Evolutionary conservation across 176 grass and related monocot species (phyloP).

Genomic region (Hordeum marinum): DNA sequence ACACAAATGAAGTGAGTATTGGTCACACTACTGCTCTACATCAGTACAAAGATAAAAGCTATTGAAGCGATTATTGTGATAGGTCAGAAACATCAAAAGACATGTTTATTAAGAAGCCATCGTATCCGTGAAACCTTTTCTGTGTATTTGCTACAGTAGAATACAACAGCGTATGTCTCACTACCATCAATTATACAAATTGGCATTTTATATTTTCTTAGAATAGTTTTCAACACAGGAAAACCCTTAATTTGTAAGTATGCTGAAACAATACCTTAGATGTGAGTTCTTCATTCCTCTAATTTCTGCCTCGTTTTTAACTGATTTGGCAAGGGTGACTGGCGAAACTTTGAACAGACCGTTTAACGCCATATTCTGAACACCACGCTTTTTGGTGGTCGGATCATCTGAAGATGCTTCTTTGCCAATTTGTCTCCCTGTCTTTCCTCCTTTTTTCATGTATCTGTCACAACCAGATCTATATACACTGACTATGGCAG

Average conservation of each 20-base stretch:
- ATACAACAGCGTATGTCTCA: background rate
- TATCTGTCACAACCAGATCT: constrained; percentile 51
- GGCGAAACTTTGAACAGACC: constrained; percentile 68
- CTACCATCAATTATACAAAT: background rate
- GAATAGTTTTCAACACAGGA: background rate
- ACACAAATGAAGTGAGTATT: background rate
- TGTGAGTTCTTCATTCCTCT: constrained; percentile 83
- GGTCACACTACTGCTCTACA: background rate
- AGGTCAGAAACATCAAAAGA: background rate
- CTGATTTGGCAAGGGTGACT: constrained; percentile 66
- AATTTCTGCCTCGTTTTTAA: constrained; percentile 92
- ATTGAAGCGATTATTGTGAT: background rate
- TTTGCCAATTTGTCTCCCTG: constrained; percentile 10
- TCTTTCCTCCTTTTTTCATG: constrained; percentile 27
- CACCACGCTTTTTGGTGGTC: constrained; percentile 12
- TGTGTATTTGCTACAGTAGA: background rate
- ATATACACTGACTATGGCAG: constrained; percentile 79
- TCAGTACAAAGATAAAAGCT: background rate
- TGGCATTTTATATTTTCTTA: background rate
- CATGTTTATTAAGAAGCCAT: background rate
- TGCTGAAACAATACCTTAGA: constrained; percentile 64
- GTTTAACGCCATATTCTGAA: constrained; percentile 32
- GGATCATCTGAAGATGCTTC: background rate
- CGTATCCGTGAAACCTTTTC: background rate
- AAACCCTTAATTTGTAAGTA: background rate